Evolutionary conservation across 2,329 filamentous ascomycete species (phyloP), one percentile per base, ranked within the genome.

Genomic region (Scedosporium boydii): DNA sequence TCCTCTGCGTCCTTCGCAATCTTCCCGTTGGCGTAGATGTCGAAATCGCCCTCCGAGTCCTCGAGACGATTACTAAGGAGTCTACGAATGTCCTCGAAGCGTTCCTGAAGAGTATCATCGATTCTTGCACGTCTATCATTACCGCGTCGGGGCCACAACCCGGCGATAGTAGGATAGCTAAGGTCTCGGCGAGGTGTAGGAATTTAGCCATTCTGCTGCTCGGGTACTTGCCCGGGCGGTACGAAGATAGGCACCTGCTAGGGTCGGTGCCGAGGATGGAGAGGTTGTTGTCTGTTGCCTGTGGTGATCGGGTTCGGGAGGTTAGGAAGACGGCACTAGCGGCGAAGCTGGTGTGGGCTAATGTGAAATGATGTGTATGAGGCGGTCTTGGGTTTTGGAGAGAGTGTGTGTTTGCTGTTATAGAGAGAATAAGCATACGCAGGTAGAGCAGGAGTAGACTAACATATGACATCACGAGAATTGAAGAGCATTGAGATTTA

Each of bases 281-380:
- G 64, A 73, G 79, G 3, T 76, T 81, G 60, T 67, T 86, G 64
- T 77, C 78, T 1, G 67, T 73, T 7, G 81, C 82, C 1, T 83
- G 82, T 59, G 83, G 82, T 1, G 82, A 85, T 65, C 70, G 73
- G 5, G 78, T 83, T 7, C 74, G 83, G 55, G 81, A 82, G 64
- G 75, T 85, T 55, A 75, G 83, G 57, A 78, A 74, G 62, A 74
- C 74, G 57, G 82, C 83, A 18, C 74, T 82, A 60, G 66, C 70
- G 63, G 81, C 82, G 3, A 76, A 81, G 61, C 74, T 73, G 59
- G 77, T 76, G 6, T 86, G 83, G 83, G 72, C 71, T 3, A 72
- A 69, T 63, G 64, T 78, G n/a, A 55, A 46, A 18, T 61, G 42
- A 59, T 14, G 18, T 55, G 59, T 67, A 65, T 7, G 51, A 29